Percentiles rank a stretch among this genome's conserved stretches.
Evolutionary conservation across 2,329 filamentous ascomycete genomes (phyloP).

Genomic region (Diaporthe sp.): DNA sequence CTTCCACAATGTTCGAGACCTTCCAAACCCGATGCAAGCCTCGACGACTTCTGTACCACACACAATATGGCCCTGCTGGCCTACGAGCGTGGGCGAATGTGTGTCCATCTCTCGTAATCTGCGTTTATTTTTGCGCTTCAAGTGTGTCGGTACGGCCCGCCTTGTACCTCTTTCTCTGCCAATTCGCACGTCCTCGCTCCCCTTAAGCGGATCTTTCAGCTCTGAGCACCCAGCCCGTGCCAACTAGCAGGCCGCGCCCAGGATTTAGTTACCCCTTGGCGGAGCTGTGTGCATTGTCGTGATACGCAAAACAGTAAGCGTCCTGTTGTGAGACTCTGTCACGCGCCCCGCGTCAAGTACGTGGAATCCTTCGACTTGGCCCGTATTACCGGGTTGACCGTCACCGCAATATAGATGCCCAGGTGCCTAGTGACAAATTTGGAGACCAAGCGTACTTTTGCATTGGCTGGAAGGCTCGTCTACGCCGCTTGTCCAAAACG

Average conservation of each 20-base stretch:
- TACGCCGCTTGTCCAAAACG: not conserved
- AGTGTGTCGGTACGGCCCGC: constrained; percentile 23
- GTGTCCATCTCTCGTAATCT: not conserved
- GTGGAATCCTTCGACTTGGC: constrained; percentile 28
- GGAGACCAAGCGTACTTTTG: not conserved
- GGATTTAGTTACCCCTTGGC: not conserved
- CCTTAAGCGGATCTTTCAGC: not conserved
- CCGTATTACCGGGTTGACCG: not conserved
- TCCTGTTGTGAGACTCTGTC: constrained; percentile 27
- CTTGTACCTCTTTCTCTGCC: constrained; percentile 6
- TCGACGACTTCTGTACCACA: not conserved
- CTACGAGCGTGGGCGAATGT: not conserved
- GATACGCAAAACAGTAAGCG: constrained; percentile 1
- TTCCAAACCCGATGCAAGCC: constrained; percentile 13
- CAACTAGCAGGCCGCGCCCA: constrained; percentile 2
- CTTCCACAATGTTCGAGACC: constrained; percentile 12
- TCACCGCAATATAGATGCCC: not conserved
- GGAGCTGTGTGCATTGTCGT: constrained; percentile 1
- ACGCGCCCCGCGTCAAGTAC: not conserved
- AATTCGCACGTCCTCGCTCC: not conserved
- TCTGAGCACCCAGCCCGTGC: not conserved
- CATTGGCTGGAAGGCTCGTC: constrained; percentile 1
- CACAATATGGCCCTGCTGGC: not conserved
- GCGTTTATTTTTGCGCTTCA: constrained; percentile 2
- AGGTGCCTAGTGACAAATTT: not conserved